Conservation (phyloP, 805 yeast species). For the Wickerhamiella lipophila region DNA sequence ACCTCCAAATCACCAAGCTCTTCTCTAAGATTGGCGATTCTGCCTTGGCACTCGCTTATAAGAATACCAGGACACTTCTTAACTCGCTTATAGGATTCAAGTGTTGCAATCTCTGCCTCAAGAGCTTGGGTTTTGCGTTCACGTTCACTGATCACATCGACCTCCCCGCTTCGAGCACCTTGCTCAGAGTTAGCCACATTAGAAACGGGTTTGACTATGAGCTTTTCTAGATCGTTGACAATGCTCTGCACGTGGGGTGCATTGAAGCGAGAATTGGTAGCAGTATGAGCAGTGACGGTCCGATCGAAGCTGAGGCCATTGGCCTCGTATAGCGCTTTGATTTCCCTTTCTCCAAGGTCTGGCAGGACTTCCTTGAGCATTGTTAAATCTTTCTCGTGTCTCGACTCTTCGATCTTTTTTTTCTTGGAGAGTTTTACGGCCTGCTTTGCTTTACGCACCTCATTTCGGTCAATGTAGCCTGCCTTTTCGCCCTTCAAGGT, state of each 20-base stretch:
- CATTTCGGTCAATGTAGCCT: constrained; percentile 9
- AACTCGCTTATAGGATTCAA: not conserved
- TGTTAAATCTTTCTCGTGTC: not conserved
- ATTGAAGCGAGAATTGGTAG: not conserved
- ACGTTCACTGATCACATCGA: not conserved
- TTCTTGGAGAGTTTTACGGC: constrained; percentile 3
- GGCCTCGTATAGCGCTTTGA: not conserved
- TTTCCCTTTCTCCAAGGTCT: not conserved
- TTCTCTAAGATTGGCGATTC: not conserved
- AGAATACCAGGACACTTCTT: not conserved
- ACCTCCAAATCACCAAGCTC: constrained; percentile 9
- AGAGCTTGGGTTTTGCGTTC: not conserved
- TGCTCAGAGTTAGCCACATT: not conserved
- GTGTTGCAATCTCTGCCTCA: not conserved
- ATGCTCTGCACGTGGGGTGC: constrained; percentile 9
- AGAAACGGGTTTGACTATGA: not conserved
- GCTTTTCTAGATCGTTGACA: not conserved
- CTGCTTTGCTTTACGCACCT: not conserved
- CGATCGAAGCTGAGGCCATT: not conserved
- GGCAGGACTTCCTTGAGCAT: not conserved
- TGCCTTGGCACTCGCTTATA: not conserved
- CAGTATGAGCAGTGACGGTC: not conserved
- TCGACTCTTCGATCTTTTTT: not conserved
- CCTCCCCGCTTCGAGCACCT: not conserved
- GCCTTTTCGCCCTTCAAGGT: constrained; percentile 7